phyloP scores from a whole-genome alignment of 306 rosid species.

The Erythrophleum fordii region DNA sequence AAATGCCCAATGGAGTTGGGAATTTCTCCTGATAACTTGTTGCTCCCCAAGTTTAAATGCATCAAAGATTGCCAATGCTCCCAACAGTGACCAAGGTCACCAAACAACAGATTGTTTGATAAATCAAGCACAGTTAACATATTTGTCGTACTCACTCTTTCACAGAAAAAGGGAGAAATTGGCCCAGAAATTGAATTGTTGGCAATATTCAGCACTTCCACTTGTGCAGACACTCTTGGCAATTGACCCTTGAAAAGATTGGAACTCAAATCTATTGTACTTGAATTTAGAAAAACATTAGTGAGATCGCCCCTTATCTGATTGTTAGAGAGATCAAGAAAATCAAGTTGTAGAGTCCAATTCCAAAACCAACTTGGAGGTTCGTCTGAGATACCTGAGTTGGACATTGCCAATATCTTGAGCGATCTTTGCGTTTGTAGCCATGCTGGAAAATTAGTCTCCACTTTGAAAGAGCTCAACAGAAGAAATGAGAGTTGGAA shows the following conservation, averaged over 20 bases:
- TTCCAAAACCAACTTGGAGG: background rate
- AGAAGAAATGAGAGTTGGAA: background rate
- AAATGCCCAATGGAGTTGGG: background rate
- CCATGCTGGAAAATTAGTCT: background rate
- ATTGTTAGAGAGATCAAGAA: slow-evolving; percentile 22
- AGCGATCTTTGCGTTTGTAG: background rate
- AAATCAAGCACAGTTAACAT: background rate
- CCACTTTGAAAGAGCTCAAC: background rate
- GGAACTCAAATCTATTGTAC: background rate
- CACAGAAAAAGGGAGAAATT: slow-evolving; percentile 10
- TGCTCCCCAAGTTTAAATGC: slow-evolving; percentile 30
- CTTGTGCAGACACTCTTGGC: slow-evolving; percentile 1
- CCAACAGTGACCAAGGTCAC: slow-evolving; percentile 16
- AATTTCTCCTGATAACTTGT: slow-evolving; percentile 22
- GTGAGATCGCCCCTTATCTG: slow-evolving; percentile 14
- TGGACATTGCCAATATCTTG: background rate
- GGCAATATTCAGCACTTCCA: background rate
- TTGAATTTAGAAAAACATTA: background rate
- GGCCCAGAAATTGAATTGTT: background rate
- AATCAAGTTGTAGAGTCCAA: background rate
- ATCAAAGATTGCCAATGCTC: slow-evolving; percentile 1
- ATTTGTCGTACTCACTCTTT: background rate
- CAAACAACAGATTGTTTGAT: background rate
- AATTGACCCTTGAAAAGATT: background rate
- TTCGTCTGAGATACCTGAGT: background rate